These are phyloP conservation scores for Monosporozyma yasuniensis DNA, from an alignment of 805 yeast species.

Conservation along the genomic window DNA sequence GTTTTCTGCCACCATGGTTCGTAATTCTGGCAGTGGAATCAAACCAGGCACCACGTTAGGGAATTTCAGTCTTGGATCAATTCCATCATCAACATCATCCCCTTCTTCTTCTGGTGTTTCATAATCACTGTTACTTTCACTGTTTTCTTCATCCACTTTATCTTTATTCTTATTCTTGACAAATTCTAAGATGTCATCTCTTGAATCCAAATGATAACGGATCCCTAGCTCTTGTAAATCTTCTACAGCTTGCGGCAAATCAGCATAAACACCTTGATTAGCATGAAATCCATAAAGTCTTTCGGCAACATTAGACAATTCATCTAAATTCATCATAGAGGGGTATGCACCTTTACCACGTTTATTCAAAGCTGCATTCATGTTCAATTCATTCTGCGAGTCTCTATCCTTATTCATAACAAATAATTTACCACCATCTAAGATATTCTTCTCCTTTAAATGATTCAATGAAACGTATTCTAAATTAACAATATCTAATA, in stretches of 20 bases:
- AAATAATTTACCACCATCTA: conserved; percentile 24
- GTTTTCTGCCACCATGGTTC: conserved; percentile 30
- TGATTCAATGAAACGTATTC: conserved; percentile 30
- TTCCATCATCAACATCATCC: conserved; percentile 1
- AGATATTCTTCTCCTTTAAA: conserved; percentile 7
- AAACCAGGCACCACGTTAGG: conserved; percentile 46
- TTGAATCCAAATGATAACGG: background rate
- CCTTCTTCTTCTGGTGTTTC: conserved; percentile 6
- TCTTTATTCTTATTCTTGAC: background rate
- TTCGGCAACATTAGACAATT: conserved; percentile 28
- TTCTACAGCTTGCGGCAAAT: background rate
- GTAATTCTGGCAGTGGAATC: conserved; percentile 39
- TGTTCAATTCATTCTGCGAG: background rate
- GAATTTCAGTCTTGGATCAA: conserved; percentile 9
- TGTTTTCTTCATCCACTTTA: background rate
- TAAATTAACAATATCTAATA: conserved; percentile 47
- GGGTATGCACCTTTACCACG: background rate
- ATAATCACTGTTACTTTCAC: background rate
- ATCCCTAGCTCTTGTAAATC: background rate
- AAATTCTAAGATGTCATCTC: background rate
- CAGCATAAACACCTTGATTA: conserved; percentile 22
- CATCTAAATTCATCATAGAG: background rate
- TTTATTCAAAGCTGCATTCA: conserved; percentile 5
- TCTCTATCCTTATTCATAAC: conserved; percentile 7
- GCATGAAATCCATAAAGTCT: conserved; percentile 30